Conservation (phyloP, 129 eudicot genomes). For the Heracleum sosnowskyi region DNA sequence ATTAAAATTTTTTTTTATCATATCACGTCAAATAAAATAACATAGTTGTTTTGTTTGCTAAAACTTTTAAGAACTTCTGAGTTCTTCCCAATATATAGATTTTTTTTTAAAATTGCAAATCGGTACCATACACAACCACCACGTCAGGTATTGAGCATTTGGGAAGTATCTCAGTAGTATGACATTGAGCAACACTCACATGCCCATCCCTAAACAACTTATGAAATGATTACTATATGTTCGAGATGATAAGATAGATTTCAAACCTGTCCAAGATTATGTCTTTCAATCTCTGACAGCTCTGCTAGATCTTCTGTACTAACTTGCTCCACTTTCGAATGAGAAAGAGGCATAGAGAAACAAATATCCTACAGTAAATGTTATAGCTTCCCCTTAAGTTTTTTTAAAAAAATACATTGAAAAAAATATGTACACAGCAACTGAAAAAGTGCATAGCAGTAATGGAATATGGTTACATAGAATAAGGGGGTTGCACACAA, state of each 20-base stretch:
- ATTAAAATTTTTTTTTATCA: too few species aligned
- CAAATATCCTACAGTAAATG: slow-evolving; percentile 39
- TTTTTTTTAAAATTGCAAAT: neutral
- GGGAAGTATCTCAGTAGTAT: neutral
- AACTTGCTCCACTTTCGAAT: slow-evolving; percentile 63
- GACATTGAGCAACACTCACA: neutral
- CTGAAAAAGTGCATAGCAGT: neutral
- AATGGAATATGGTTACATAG: neutral
- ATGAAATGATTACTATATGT: neutral
- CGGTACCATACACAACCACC: neutral
- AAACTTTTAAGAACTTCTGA: neutral
- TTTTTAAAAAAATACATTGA: neutral
- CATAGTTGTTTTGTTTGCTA: neutral
- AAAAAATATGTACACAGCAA: neutral
- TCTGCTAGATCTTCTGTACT: slow-evolving; percentile 74
- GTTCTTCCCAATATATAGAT: neutral
- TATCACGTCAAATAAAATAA: neutral
- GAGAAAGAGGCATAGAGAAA: slow-evolving; percentile 78
- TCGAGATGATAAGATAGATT: neutral
- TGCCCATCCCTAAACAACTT: neutral
- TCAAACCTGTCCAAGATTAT: slow-evolving; percentile 61
- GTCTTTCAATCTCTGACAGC: slow-evolving; percentile 75
- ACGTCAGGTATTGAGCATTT: neutral
- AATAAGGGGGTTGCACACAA: neutral
- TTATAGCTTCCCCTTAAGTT: slow-evolving; percentile 1